Conservation (phyloP, 345 rosid genomes). For the Corymbia maculata region DNA sequence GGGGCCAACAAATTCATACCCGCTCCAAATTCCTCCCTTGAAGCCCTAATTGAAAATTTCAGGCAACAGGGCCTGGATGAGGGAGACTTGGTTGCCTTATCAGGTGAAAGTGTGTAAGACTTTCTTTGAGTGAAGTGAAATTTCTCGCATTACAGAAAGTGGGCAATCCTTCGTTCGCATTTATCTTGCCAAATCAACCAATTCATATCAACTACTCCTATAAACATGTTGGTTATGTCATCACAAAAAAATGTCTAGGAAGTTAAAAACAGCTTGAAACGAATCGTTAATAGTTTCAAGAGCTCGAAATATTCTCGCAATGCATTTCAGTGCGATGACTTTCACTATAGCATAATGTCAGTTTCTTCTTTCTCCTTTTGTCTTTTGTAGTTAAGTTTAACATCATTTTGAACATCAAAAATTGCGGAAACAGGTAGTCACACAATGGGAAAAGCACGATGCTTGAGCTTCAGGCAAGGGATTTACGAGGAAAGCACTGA, state of each 20-base stretch:
- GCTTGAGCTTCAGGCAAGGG: slow-evolving; percentile 62
- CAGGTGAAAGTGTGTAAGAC: slow-evolving; percentile 18
- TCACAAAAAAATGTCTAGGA: not conserved
- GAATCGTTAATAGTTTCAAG: not conserved
- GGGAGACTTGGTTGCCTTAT: slow-evolving; percentile 55
- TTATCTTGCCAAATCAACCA: not conserved
- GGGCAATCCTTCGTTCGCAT: not conserved
- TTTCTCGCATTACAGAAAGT: not conserved
- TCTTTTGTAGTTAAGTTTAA: not conserved
- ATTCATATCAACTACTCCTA: not conserved
- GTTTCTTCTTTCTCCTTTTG: not conserved
- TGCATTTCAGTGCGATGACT: not conserved
- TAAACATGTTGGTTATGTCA: not conserved
- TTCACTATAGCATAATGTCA: not conserved
- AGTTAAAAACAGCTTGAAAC: not conserved
- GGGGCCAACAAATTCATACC: slow-evolving; percentile 68
- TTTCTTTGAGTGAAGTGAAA: not conserved
- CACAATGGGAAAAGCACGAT: slow-evolving; percentile 71
- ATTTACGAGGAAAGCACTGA: slow-evolving; percentile 19
- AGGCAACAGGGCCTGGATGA: slow-evolving; percentile 52
- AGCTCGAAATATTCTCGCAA: not conserved
- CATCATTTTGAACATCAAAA: not conserved
- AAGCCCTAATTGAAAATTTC: slow-evolving; percentile 47
- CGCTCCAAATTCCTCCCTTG: slow-evolving; percentile 65
- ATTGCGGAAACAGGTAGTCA: slow-evolving; percentile 34